Evolutionary conservation across 2,329 filamentous ascomycete genomes (phyloP).

Genomic region (Didymella glomerata): DNA sequence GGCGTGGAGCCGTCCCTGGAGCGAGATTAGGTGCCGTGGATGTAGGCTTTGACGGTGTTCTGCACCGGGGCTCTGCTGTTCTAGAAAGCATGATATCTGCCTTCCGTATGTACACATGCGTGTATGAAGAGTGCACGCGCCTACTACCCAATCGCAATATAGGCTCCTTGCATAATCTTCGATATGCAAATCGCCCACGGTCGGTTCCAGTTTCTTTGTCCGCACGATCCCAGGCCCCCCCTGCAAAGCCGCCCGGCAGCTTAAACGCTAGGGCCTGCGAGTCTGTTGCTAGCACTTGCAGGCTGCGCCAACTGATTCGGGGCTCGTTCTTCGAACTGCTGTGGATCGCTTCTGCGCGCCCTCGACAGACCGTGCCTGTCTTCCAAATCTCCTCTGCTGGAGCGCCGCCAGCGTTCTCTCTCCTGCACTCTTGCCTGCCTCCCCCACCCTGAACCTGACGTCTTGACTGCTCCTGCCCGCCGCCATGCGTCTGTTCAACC

Average conservation of each 20-base stretch:
- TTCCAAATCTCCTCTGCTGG: conserved; percentile 24
- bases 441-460: background rate
- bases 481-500: conserved; percentile 63
- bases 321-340: conserved; percentile 27
- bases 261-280: conserved; percentile 30
- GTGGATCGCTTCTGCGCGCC: conserved; percentile 31
- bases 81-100: background rate
- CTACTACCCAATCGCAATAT: background rate
- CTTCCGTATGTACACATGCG: background rate
- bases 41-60: background rate
- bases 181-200: conserved; percentile 1
- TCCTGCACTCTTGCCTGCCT: conserved; percentile 14
- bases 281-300: conserved; percentile 6
- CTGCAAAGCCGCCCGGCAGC: conserved; percentile 33
- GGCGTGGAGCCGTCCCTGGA: conserved; percentile 7
- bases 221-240: conserved; percentile 5
- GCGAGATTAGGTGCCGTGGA: conserved; percentile 4
- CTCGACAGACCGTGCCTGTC: conserved; percentile 17
- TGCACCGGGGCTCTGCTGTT: background rate
- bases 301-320: conserved; percentile 16
- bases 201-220: conserved; percentile 29
- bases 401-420: conserved; percentile 19
- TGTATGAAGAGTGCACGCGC: background rate
- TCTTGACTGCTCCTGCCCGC: conserved; percentile 20
- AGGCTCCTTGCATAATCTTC: conserved; percentile 25